A percentile compares a stretch with the other conserved stretches of the same genome.
Conservation (phyloP, 2,329 filamentous ascomycete species). For the Colletotrichum ledebouriae region DNA sequence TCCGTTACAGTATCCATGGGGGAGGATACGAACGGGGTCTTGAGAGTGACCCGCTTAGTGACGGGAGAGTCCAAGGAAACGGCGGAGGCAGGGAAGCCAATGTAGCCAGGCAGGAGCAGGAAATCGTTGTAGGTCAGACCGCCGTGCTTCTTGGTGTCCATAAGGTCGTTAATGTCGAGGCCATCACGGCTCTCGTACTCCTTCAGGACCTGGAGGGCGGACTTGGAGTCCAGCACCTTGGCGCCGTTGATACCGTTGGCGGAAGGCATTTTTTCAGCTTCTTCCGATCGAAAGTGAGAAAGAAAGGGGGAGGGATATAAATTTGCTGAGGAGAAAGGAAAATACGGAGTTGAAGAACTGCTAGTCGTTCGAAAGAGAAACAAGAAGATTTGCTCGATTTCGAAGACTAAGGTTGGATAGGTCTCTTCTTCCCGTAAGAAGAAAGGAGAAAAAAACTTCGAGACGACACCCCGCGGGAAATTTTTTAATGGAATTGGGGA, state of each 20-base stretch:
- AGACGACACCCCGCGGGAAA: constrained; percentile 50
- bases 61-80: constrained; percentile 91
- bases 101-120: constrained; percentile 95
- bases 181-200: constrained; percentile 88
- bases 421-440: constrained; percentile 68
- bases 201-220: constrained; percentile 83
- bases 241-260: constrained; percentile 65
- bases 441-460: constrained; percentile 57
- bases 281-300: constrained; percentile 47
- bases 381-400: constrained; percentile 47
- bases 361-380: constrained; percentile 49
- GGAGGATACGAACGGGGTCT: constrained; percentile 96
- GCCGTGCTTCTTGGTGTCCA: constrained; percentile 92
- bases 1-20: constrained; percentile 99
- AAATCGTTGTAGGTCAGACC: constrained; percentile 99
- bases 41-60: constrained; percentile 95
- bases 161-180: constrained; percentile 85
- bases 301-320: constrained; percentile 43
- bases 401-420: constrained; percentile 48
- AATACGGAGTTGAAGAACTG: constrained; percentile 51
- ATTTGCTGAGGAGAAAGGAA: constrained; percentile 45
- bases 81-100: constrained; percentile 94
- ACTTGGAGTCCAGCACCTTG: constrained; percentile 78
- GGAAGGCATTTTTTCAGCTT: constrained; percentile 62
- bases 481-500: constrained; percentile 53